A percentile compares a stretch with the other conserved stretches of the same genome.
phyloP scores from a whole-genome alignment of 2,329 filamentous ascomycete species.

The Aureobasidium sp. region DNA sequence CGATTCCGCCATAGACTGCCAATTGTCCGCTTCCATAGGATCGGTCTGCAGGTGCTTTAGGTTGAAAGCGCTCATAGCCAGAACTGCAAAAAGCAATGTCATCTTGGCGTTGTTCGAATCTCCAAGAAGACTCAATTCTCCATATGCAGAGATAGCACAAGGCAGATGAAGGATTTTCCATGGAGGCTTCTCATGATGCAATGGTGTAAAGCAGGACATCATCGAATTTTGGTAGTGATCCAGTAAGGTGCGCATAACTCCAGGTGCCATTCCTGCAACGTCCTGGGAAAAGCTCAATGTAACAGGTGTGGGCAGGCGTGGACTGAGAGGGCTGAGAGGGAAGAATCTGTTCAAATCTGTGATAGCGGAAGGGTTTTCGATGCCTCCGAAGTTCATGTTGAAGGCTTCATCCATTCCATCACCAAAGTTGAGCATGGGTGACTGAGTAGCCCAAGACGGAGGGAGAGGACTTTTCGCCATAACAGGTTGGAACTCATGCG shows the following conservation, averaged over 20 bases:
- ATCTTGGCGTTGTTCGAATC: conserved; percentile 12
- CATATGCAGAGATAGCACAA: conserved; percentile 5
- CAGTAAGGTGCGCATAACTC: neutral
- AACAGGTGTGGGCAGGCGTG: conserved; percentile 1
- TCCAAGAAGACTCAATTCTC: conserved; percentile 4
- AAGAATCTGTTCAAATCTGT: conserved; percentile 4
- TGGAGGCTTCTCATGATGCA: conserved; percentile 6
- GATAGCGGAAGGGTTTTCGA: neutral
- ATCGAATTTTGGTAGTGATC: conserved; percentile 3
- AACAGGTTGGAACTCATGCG: neutral
- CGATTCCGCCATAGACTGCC: conserved; percentile 2
- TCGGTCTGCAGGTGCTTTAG: neutral
- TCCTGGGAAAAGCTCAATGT: conserved; percentile 8
- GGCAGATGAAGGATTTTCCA: conserved; percentile 14
- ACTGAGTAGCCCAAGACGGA: neutral
- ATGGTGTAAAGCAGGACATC: conserved; percentile 8
- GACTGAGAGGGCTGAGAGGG: conserved; percentile 7
- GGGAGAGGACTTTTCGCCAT: neutral
- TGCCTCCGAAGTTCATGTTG: neutral
- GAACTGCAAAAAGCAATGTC: conserved; percentile 9
- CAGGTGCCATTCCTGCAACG: conserved; percentile 6
- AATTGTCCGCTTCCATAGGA: neutral
- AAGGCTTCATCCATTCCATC: conserved; percentile 2
- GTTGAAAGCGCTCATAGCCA: conserved; percentile 15
- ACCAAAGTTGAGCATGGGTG: conserved; percentile 5